Conservation (phyloP, 1,139 yeast genomes). For the Scheffersomyces cryptocercus region DNA sequence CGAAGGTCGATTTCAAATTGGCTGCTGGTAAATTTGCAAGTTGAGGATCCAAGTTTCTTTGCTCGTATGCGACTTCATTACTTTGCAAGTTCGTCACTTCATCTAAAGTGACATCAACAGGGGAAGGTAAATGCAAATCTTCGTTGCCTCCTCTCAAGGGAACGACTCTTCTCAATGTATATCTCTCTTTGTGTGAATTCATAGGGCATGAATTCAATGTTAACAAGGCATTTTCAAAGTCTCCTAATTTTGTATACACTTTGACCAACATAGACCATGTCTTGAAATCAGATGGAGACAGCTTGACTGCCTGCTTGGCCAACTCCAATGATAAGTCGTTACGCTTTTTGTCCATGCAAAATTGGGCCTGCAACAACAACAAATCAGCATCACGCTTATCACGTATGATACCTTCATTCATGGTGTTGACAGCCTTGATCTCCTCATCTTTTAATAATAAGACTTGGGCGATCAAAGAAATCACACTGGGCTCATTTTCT, state of each 20-base stretch:
- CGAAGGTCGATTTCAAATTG: constrained; percentile 74
- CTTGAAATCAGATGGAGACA: constrained; percentile 82
- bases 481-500: constrained; percentile 50
- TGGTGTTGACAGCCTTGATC: constrained; percentile 67
- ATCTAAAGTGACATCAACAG: constrained; percentile 74
- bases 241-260: constrained; percentile 68
- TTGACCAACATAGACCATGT: constrained; percentile 79
- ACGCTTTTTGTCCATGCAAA: constrained; percentile 64
- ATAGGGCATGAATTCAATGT: constrained; percentile 92
- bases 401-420: constrained; percentile 59
- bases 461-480: constrained; percentile 57
- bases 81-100: constrained; percentile 59
- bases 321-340: constrained; percentile 72
- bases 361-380: constrained; percentile 66
- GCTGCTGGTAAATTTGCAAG: constrained; percentile 76
- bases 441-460: constrained; percentile 66
- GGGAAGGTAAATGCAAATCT: constrained; percentile 73
- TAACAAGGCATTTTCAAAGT: constrained; percentile 74
- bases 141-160: constrained; percentile 54
- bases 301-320: constrained; percentile 73
- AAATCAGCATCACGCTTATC: constrained; percentile 66
- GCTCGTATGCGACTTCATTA: constrained; percentile 51
- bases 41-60: constrained; percentile 62
- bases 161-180: constrained; percentile 55
- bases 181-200: constrained; percentile 71